Evolutionary conservation across 331 rosid species (phyloP), one percentile per base, ranked within the genome.

Genomic region (Stylosanthes scabra): DNA sequence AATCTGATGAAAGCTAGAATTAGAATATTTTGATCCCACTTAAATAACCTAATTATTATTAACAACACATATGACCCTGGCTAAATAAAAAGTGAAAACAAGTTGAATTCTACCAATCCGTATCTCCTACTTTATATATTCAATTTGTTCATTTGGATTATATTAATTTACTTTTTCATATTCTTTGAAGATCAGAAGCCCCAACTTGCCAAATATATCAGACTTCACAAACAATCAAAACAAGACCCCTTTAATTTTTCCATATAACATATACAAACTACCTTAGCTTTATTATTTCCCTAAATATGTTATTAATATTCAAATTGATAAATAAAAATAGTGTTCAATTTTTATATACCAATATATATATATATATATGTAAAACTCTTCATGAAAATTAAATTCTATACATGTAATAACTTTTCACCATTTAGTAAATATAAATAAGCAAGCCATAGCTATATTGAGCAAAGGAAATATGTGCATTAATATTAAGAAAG

Each of bases 31-130:
- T 41, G 15, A 52, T 49, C 37, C 59, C 40, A 9, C 55, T 67
- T 51, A 56, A 73, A 60, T 51, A 56, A 73, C 39, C 74, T 37
- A 49, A 72, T 56, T 62, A n/a, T n/a, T 60, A 70, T 45, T 45
- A 45, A 72, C 50, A 62, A n/a, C n/a, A n/a, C n/a, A n/a, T n/a
- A n/a, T n/a, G n/a, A n/a, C n/a, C 14, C 46, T 60, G 40, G 40
- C 41, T 59, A 61, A 72, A 82, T n/a, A n/a, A n/a, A n/a, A n/a
- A n/a, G 80, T 73, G 58, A 68, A 66, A 58, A 49, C 62, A 51
- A 65, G 49, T 69, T 52, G 73, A 68, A 70, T 41, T 68, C 55
- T 68, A 74, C 63, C 73, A 20, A 55, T 68, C 72, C 50, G 6
- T 8, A 31, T 31, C 15, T 57, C 20, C 29, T 39, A 11, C 8